Base-by-base conservation (phyloP, 371 early-diverging fungal species). In the Rhizopus delemar region DNA sequence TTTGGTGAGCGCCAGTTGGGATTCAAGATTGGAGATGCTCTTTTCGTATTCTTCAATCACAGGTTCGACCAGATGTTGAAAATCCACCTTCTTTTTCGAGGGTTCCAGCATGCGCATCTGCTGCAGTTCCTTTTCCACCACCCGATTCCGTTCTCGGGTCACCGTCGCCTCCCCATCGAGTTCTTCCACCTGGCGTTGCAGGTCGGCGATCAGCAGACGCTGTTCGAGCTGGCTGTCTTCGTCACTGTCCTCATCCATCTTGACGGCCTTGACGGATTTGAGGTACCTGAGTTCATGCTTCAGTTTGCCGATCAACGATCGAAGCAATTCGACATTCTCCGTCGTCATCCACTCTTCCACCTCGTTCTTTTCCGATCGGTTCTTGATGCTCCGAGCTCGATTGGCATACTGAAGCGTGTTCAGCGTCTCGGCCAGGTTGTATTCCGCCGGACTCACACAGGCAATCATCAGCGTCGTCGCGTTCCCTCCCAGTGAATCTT, bases 401-500 rank as follows among this genome's bases (percentile, higher is more conserved):
- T 90, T 91, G 3, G 96, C 96, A 68, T 96, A 97, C 57, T 90
- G 87, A 32, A 98, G 81, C 4, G 98, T 97, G 68, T 92, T 96
- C 56, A 80, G 69, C 6, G 98, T 94, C 73, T 99, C 99, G 16
- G 87, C 81, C 52, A 92, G 78, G 74, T 93, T 91, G 58, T 70
- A 69, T 57, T 90, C 90, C 8, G 87, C 86, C 0, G 94, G 91
- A 61, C 89, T 86, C 6, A 93, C 90, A 78, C 97, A 97, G 0
- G 96, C 96, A 59, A 98, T 86, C 94, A 98, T 94, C 15, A 96
- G 71, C 0, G 97, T 92, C 33, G 88, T 87, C 31, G 92, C 85
- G 62, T 91, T 95, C 7, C 98, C 99, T 54, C 97, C 97, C 33
- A 99, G 79, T 38, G 95, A 95, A 70, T 96, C 95, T 77, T 99